Percentiles rank a stretch among this genome's conserved stretches.
These are phyloP conservation scores for Clausena lansium DNA, from an alignment of 345 rosid genomes.

Conservation along the genomic window DNA sequence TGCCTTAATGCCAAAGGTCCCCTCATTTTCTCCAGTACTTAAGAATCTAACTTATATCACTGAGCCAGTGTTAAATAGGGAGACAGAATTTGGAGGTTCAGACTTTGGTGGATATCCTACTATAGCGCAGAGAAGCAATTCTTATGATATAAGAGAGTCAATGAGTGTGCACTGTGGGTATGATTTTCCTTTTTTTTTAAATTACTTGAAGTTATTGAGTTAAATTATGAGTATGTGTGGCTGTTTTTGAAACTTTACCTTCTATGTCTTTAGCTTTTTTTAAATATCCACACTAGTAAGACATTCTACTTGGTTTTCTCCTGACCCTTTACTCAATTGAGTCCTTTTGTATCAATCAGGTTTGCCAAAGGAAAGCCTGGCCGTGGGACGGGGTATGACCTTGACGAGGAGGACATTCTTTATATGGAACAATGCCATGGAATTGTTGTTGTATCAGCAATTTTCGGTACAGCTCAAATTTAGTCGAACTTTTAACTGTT, in stretches of 20 bases:
- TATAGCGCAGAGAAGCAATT: conserved; percentile 71
- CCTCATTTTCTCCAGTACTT: conserved; percentile 81
- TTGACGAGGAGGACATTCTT: conserved; percentile 75
- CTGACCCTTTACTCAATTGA: not conserved
- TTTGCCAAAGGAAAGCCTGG: conserved; percentile 93
- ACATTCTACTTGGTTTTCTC: conserved; percentile 12
- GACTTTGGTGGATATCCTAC: conserved; percentile 98
- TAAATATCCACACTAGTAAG: not conserved
- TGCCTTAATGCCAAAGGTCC: conserved; percentile 76
- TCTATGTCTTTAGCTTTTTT: not conserved
- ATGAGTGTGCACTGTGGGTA: conserved; percentile 96
- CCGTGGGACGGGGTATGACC: conserved; percentile 77
- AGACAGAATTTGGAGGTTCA: conserved; percentile 91
- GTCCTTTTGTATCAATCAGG: conserved; percentile 37
- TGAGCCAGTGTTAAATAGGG: conserved; percentile 59
- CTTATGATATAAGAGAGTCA: conserved; percentile 75
- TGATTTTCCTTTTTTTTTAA: conserved; percentile 22
- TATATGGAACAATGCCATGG: conserved; percentile 89
- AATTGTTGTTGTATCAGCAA: conserved; percentile 93
- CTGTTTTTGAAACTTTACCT: not conserved
- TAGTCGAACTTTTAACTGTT: conserved; percentile 12
- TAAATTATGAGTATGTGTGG: not conserved
- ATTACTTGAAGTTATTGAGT: not conserved
- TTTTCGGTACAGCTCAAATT: conserved; percentile 62
- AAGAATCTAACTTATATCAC: conserved; percentile 67